A percentile compares a stretch with the other conserved stretches of the same genome.
phyloP scores from a whole-genome alignment of 2,329 filamentous ascomycete genomes.

The Alternaria brassicae region DNA sequence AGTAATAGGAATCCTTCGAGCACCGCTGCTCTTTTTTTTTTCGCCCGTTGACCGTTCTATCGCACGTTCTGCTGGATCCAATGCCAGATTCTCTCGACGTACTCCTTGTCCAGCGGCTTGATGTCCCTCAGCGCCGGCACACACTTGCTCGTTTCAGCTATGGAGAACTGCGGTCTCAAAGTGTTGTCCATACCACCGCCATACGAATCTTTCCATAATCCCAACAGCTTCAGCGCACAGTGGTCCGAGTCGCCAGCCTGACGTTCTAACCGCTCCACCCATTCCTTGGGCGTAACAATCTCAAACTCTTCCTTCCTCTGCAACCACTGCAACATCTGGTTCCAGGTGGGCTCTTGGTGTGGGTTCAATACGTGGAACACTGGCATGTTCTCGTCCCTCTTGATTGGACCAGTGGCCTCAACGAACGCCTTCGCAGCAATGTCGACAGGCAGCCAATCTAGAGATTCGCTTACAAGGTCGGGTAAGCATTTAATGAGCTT shows the following conservation, averaged over 20 bases:
- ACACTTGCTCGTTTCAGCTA: conserved; percentile 39
- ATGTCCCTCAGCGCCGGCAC: conserved; percentile 49
- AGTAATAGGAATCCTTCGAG: not conserved
- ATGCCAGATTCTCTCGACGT: conserved; percentile 55
- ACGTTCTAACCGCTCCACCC: conserved; percentile 54
- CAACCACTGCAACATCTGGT: conserved; percentile 57
- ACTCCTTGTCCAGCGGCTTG: conserved; percentile 52
- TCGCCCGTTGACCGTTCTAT: conserved; percentile 8
- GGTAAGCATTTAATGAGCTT: conserved; percentile 40
- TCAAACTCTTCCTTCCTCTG: conserved; percentile 49
- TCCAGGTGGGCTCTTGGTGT: conserved; percentile 54
- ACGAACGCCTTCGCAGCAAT: conserved; percentile 58
- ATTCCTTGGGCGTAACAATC: conserved; percentile 52
- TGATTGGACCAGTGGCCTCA: conserved; percentile 40
- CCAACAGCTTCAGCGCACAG: conserved; percentile 57
- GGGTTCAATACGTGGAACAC: conserved; percentile 62
- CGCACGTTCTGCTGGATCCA: conserved; percentile 42
- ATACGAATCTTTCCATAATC: conserved; percentile 59
- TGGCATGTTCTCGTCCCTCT: conserved; percentile 14
- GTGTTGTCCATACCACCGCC: conserved; percentile 14
- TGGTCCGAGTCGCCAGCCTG: conserved; percentile 45
- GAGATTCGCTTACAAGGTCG: conserved; percentile 34
- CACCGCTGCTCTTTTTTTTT: not conserved
- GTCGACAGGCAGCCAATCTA: conserved; percentile 47
- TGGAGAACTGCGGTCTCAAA: conserved; percentile 42